A percentile compares a stretch with the other conserved stretches of the same genome.
These are phyloP conservation scores for Penicillium alfredii DNA, from an alignment of 495 filamentous ascomycete genomes.

Conservation along the genomic window DNA sequence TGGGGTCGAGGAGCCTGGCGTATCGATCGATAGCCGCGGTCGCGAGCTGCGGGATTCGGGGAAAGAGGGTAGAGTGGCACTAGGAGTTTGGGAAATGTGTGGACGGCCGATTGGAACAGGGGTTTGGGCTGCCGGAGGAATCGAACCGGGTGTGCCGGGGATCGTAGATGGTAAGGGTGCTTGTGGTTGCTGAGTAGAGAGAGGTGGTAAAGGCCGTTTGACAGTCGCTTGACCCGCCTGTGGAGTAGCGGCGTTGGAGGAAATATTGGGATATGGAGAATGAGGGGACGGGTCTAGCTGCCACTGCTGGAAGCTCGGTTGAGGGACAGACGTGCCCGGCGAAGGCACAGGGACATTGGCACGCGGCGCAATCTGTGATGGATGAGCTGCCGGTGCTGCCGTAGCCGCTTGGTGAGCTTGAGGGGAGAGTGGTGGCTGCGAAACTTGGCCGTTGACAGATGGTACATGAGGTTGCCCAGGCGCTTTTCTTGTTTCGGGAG, in stretches of 20 bases:
- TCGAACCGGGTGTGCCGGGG: slow-evolving; percentile 29
- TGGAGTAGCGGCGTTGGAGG: slow-evolving; percentile 14
- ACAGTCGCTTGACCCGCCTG: slow-evolving; percentile 8
- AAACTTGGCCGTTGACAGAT: slow-evolving; percentile 29
- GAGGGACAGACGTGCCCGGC: too few species aligned
- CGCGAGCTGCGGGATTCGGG: slow-evolving; percentile 24
- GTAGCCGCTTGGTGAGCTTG: slow-evolving; percentile 15
- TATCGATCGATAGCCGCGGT: slow-evolving; percentile 39
- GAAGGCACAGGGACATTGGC: slow-evolving; percentile 15
- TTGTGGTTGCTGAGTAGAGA: slow-evolving; percentile 10
- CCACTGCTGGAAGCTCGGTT: slow-evolving; percentile 41
- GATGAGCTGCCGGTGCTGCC: slow-evolving; percentile 17
- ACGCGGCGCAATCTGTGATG: slow-evolving; percentile 24
- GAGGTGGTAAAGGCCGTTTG: slow-evolving; percentile 19
- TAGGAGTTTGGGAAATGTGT: slow-evolving; percentile 27
- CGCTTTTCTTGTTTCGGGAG: slow-evolving; percentile 17
- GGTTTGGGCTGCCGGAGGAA: slow-evolving; percentile 17
- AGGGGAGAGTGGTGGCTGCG: slow-evolving; percentile 31
- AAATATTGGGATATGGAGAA: slow-evolving; percentile 30
- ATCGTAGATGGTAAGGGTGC: slow-evolving; percentile 12
- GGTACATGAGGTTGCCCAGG: slow-evolving; percentile 26
- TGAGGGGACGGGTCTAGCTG: slow-evolving; percentile 34
- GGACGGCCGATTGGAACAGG: slow-evolving; percentile 20
- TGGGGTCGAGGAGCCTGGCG: slow-evolving; percentile 41
- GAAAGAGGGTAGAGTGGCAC: slow-evolving; percentile 21